Percentiles rank a stretch among this genome's conserved stretches.
Evolutionary conservation across 805 yeast genomes (phyloP).

Genomic region (Cephaloascus fragrans): DNA sequence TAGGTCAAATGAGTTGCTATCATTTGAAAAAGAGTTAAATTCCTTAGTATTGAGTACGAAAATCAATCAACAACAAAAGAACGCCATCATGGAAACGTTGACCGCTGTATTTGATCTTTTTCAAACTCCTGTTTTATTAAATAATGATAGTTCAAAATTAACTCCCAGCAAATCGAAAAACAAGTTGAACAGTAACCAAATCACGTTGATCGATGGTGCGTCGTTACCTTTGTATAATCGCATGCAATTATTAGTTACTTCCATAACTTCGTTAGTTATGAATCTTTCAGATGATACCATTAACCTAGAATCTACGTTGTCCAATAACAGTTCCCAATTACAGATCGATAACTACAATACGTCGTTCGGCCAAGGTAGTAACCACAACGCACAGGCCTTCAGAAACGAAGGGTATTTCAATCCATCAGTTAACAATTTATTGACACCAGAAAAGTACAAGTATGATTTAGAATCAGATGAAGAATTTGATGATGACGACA

Average conservation of each 20-base stretch:
- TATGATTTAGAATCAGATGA: too few species aligned
- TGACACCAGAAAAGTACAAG: too few species aligned
- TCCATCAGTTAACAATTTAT: too few species aligned
- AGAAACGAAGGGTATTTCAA: too few species aligned
- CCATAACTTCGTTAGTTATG: constrained; percentile 20
- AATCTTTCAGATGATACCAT: constrained; percentile 4
- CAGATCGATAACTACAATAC: too few species aligned
- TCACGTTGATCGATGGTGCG: constrained; percentile 16
- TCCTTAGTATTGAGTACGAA: constrained; percentile 11
- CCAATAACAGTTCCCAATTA: too few species aligned
- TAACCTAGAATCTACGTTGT: too few species aligned
- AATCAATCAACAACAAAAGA: constrained; percentile 7
- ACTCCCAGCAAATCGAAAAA: not conserved
- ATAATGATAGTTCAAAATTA: not conserved
- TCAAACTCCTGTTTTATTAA: constrained; percentile 9
- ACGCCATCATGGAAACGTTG: constrained; percentile 10
- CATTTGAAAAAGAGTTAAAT: constrained; percentile 16
- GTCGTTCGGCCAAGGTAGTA: too few species aligned
- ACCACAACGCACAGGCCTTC: too few species aligned
- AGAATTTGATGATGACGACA: not conserved
- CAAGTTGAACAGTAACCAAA: not conserved
- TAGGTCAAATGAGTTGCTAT: constrained; percentile 12
- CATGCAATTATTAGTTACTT: constrained; percentile 19
- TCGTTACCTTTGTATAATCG: constrained; percentile 14
- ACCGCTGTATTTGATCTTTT: constrained; percentile 14